phyloP scores from a whole-genome alignment of 2,329 filamentous ascomycete genomes.

The Tolypocladium endophyticum region DNA sequence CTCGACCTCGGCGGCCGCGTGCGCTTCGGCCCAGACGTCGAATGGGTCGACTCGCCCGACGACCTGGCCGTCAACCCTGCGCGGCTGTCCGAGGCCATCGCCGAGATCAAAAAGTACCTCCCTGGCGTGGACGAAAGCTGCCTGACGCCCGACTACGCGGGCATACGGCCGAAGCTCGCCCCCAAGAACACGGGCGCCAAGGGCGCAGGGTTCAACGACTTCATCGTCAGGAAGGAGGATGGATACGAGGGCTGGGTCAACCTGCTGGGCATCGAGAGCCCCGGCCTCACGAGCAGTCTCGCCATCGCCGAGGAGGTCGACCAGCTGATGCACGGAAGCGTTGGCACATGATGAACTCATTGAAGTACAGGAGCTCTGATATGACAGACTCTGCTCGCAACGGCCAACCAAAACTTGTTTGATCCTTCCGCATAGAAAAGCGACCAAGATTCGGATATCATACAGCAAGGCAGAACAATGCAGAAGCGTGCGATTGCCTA shows the following conservation, averaged over 20 bases:
- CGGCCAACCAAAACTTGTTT: background rate
- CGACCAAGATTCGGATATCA: conserved; percentile 2
- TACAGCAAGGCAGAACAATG: conserved; percentile 1
- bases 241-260: conserved; percentile 80
- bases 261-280: conserved; percentile 85
- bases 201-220: conserved; percentile 71
- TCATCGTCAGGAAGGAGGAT: conserved; percentile 67
- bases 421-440: conserved; percentile 1
- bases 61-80: conserved; percentile 59
- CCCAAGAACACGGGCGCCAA: conserved; percentile 46
- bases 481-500: background rate
- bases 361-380: background rate
- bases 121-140: conserved; percentile 57
- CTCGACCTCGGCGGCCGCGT: conserved; percentile 77
- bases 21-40: conserved; percentile 88
- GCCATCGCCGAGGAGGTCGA: conserved; percentile 74
- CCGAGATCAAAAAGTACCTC: conserved; percentile 69
- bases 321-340: conserved; percentile 32
- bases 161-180: conserved; percentile 78
- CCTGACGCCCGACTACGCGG: conserved; percentile 76
- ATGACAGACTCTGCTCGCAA: background rate
- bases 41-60: conserved; percentile 68
- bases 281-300: conserved; percentile 76
- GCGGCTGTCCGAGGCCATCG: conserved; percentile 55
- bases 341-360: background rate